These are phyloP conservation scores for Leptographium wingfieldii DNA, from an alignment of 2,329 filamentous ascomycete species.

Conservation along the genomic window DNA sequence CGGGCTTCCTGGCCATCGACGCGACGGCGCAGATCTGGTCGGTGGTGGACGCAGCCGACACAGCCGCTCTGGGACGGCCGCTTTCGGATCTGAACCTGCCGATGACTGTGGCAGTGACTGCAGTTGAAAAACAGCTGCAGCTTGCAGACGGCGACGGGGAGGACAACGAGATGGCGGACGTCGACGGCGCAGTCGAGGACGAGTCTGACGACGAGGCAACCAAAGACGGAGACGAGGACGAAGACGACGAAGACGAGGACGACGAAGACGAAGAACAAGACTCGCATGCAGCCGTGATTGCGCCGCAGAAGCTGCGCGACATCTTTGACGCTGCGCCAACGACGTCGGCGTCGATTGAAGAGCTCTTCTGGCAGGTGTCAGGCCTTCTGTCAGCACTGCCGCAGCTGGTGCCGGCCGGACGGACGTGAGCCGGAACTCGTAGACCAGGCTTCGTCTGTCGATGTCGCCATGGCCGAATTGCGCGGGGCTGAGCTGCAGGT, in stretches of 20 bases:
- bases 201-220: slow-evolving; percentile 5
- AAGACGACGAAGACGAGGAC: slow-evolving; percentile 16
- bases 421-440: neutral
- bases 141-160: slow-evolving; percentile 24
- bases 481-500: neutral
- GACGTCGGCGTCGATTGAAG: slow-evolving; percentile 59
- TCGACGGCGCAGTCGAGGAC: slow-evolving; percentile 20
- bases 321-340: slow-evolving; percentile 59
- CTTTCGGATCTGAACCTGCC: slow-evolving; percentile 38
- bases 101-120: slow-evolving; percentile 5
- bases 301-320: slow-evolving; percentile 53
- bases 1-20: slow-evolving; percentile 66
- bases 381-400: slow-evolving; percentile 35
- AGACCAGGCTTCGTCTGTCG: neutral
- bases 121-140: slow-evolving; percentile 18
- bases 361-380: slow-evolving; percentile 63
- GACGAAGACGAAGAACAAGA: slow-evolving; percentile 22
- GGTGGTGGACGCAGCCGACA: slow-evolving; percentile 44
- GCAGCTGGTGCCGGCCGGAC: neutral
- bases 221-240: slow-evolving; percentile 22
- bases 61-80: slow-evolving; percentile 39
- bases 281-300: slow-evolving; percentile 46
- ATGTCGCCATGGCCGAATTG: neutral
- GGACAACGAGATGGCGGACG: slow-evolving; percentile 18
- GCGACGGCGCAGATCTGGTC: slow-evolving; percentile 61